These are phyloP conservation scores for Gossypioides kirkii DNA, from an alignment of 345 rosid species.

Conservation along the genomic window DNA sequence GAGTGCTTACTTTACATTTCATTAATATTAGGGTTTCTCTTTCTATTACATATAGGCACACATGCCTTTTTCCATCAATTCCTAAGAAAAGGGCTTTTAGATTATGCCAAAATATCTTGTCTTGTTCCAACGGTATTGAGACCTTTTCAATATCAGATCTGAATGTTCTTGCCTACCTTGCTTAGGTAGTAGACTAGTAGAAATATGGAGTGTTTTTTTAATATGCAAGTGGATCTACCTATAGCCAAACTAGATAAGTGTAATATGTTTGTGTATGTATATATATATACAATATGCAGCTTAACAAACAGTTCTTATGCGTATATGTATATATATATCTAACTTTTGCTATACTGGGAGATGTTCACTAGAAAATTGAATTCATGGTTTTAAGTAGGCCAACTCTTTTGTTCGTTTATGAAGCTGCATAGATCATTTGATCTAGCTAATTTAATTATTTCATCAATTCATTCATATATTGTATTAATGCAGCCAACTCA, in stretches of 20 bases:
- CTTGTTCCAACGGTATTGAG: constrained; percentile 23
- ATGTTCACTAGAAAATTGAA: constrained; percentile 17
- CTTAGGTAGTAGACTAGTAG: constrained; percentile 6
- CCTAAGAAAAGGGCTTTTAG: constrained; percentile 1
- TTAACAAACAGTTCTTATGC: background rate
- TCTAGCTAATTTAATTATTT: constrained; percentile 8
- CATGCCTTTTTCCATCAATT: background rate
- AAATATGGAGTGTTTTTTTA: background rate
- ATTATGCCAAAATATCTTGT: constrained; percentile 13
- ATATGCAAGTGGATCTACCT: constrained; percentile 8
- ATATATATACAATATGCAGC: background rate
- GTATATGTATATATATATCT: background rate
- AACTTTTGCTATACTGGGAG: constrained; percentile 15
- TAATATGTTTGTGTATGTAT: no score
- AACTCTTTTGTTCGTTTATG: constrained; percentile 14
- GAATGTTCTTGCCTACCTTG: constrained; percentile 13
- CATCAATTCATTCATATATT: background rate
- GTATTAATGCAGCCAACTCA: constrained; percentile 27
- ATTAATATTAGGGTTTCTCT: background rate
- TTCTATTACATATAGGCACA: background rate
- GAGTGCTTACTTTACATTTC: background rate
- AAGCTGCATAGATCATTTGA: constrained; percentile 18
- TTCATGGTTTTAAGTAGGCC: constrained; percentile 22
- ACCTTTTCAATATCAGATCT: constrained; percentile 14
- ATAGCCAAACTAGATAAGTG: background rate